Conservation (phyloP, 805 yeast genomes). For the Ogataea corticis region DNA sequence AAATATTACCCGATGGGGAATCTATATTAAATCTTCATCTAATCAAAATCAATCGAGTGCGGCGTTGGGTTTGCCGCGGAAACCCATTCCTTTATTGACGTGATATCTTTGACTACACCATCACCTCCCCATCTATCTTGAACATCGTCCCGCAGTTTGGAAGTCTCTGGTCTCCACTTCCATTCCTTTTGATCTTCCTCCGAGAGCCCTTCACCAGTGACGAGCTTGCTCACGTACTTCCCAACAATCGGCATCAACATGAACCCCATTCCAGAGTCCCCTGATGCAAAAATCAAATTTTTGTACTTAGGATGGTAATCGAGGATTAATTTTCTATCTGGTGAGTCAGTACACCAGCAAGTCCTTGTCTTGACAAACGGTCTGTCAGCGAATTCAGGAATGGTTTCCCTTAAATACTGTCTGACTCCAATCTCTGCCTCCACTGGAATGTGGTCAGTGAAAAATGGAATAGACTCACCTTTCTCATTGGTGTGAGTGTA, state of each 20-base stretch:
- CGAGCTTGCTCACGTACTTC: constrained; percentile 16
- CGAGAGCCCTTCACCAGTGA: constrained; percentile 4
- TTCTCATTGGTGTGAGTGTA: constrained; percentile 23
- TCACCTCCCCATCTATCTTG: constrained; percentile 35
- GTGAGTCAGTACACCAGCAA: constrained; percentile 33
- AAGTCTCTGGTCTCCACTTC: constrained; percentile 17
- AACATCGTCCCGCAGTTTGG: constrained; percentile 15
- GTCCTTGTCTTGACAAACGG: constrained; percentile 19
- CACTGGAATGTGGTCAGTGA: constrained; percentile 33
- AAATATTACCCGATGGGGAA: too few species aligned
- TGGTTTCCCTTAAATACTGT: constrained; percentile 25
- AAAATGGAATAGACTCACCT: constrained; percentile 27
- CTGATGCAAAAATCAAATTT: constrained; percentile 23
- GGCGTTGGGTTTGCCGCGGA: constrained; percentile 18
- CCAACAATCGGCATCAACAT: constrained; percentile 31
- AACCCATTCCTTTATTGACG: constrained; percentile 29
- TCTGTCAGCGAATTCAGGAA: constrained; percentile 40
- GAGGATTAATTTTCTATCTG: constrained; percentile 26
- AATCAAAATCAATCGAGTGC: constrained; percentile 11
- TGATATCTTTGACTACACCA: constrained; percentile 30
- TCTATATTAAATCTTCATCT: too few species aligned
- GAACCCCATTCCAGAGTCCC: constrained; percentile 30
- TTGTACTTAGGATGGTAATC: constrained; percentile 22
- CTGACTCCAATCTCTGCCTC: constrained; percentile 23
- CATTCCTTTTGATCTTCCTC: constrained; percentile 6